phyloP scores from a whole-genome alignment of 1,139 yeast genomes.

The Geotrichum siamense region DNA sequence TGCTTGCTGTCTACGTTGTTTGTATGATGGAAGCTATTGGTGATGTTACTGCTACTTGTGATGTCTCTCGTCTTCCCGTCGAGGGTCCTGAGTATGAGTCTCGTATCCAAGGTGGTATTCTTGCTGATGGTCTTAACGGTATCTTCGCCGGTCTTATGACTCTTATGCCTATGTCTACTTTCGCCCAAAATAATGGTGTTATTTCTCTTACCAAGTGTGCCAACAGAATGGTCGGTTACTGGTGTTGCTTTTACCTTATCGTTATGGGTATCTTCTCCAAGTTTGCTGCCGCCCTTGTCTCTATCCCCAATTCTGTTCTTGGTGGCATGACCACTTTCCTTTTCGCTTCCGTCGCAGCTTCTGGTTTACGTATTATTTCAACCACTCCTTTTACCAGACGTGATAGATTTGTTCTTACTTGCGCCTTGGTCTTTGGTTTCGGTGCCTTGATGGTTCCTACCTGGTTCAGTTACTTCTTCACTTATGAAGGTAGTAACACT shows the following conservation, averaged over 20 bases:
- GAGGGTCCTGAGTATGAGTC: slow-evolving; percentile 76
- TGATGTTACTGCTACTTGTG: slow-evolving; percentile 86
- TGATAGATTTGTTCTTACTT: slow-evolving; percentile 76
- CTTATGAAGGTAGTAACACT: slow-evolving; percentile 60
- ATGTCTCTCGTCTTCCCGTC: slow-evolving; percentile 75
- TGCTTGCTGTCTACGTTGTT: slow-evolving; percentile 71
- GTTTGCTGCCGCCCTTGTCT: slow-evolving; percentile 79
- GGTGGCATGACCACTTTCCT: slow-evolving; percentile 92
- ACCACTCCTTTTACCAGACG: slow-evolving; percentile 68
- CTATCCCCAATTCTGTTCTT: slow-evolving; percentile 76
- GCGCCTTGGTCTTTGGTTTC: slow-evolving; percentile 66
- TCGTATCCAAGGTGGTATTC: slow-evolving; percentile 83
- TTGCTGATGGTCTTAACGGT: slow-evolving; percentile 72
- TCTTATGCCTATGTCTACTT: slow-evolving; percentile 79
- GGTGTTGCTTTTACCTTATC: slow-evolving; percentile 77
- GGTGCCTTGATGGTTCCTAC: slow-evolving; percentile 67
- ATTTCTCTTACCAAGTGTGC: slow-evolving; percentile 88
- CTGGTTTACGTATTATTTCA: slow-evolving; percentile 74
- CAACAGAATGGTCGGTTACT: slow-evolving; percentile 74
- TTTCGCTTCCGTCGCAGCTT: slow-evolving; percentile 80
- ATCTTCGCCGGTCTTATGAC: slow-evolving; percentile 56
- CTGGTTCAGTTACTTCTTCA: slow-evolving; percentile 73
- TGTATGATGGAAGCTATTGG: slow-evolving; percentile 89
- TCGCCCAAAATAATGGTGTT: slow-evolving; percentile 92
- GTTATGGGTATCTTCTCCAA: slow-evolving; percentile 83